Percentiles rank a stretch among this genome's conserved stretches.
phyloP scores from a whole-genome alignment of 1,139 yeast species.

The Lodderomyces orthopsilosis region DNA sequence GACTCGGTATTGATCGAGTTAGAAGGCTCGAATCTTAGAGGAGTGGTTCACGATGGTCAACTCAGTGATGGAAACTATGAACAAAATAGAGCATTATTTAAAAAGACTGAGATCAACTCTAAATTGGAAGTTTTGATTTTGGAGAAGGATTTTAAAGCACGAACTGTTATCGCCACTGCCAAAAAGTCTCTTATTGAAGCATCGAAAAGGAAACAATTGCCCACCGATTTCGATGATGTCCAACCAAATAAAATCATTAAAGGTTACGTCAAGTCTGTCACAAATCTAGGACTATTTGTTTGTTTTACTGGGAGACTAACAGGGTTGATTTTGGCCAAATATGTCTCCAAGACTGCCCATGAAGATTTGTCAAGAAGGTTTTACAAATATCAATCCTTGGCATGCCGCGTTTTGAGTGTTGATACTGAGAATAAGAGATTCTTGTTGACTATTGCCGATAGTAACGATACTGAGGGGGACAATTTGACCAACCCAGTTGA shows the following conservation, averaged over 20 bases:
- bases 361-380: slow-evolving; percentile 59
- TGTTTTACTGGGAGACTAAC: slow-evolving; percentile 78
- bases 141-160: slow-evolving; percentile 62
- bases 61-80: slow-evolving; percentile 73
- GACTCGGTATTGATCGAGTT: slow-evolving; percentile 70
- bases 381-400: slow-evolving; percentile 63
- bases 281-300: slow-evolving; percentile 77
- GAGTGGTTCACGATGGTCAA: slow-evolving; percentile 73
- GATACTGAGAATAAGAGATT: slow-evolving; percentile 73
- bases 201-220: slow-evolving; percentile 54
- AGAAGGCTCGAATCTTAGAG: slow-evolving; percentile 55
- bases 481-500: slow-evolving; percentile 60
- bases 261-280: slow-evolving; percentile 79
- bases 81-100: slow-evolving; percentile 62
- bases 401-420: slow-evolving; percentile 59
- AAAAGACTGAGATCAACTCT: slow-evolving; percentile 60
- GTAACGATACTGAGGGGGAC: slow-evolving; percentile 21
- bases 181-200: slow-evolving; percentile 69
- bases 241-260: slow-evolving; percentile 45
- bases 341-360: slow-evolving; percentile 55
- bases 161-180: slow-evolving; percentile 59
- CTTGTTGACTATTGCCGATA: slow-evolving; percentile 53
- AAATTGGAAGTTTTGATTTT: slow-evolving; percentile 59
- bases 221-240: slow-evolving; percentile 59
- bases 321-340: slow-evolving; percentile 79